Evolutionary conservation across 768 basidiomycete species (phyloP), one percentile per base, ranked within the genome.

Genomic region (Galerina sulciceps): DNA sequence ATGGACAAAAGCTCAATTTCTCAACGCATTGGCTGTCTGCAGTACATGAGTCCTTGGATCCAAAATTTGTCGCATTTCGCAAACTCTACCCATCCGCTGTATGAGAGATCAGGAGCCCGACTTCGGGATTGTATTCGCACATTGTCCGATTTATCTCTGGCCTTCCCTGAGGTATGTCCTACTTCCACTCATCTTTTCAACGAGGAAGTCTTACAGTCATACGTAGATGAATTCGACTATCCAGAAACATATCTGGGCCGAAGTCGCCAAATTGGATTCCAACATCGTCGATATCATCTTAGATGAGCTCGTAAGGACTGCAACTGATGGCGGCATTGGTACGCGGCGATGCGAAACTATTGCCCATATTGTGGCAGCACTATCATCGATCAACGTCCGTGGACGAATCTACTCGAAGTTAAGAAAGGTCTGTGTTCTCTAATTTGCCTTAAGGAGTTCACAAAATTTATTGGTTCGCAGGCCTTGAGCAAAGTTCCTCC

Each of bases 1-100:
- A 81, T 76, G 79, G 80, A 69, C 59, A 74, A 75, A 62, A 58
- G 68, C 5, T 68, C 65, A 2, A 61, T 69, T 67, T 80, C 74
- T 1, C 88, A 90, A 47, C 86, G 88, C 38, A 85, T 91, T 40
- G 84, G 81, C 59, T 93, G 88, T 66, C 70, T 96, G 18, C 86
- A 90, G 58, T 95, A 94, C 67, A 81, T 96, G 79, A 85, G 83
- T 40, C 94, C 95, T 3, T 97, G 94, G 95, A 83, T 96, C 41
- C 87, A 83, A 69, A 95, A 96, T 66, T 78, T 97, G 1, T 78
- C 83, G 2, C 71, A 78, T 13, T 95, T 91, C 61, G 82, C 84
- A 23, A 88, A 89, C 63, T 87, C 93, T 1, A 83, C 86, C 2
- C 81, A 81, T 62, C 67, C 81, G n/a, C 75, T 89, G 34, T 91